Percentiles rank a stretch among this genome's conserved stretches.
Conservation (phyloP, 176 grass and related monocot species). For the Paspalum vaginatum region DNA sequence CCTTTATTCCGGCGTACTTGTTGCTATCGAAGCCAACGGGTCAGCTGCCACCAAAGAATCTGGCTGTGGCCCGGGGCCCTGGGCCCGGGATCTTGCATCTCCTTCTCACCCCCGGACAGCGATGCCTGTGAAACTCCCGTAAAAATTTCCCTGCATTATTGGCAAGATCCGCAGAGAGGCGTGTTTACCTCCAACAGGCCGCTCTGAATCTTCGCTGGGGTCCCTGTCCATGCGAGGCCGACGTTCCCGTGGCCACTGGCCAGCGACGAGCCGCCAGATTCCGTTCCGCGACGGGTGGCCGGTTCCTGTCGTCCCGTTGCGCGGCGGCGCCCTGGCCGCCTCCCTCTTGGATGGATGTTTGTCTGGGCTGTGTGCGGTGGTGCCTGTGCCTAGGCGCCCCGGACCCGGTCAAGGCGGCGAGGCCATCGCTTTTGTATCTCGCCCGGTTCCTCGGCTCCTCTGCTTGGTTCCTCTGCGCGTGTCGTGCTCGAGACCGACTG, state of each 20-base stretch:
- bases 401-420: not conserved
- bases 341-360: too few species aligned
- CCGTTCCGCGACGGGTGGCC: not conserved
- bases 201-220: slow-evolving; percentile 36
- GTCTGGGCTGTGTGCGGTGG: too few species aligned
- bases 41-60: slow-evolving; percentile 47
- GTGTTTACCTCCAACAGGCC: not conserved
- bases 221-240: not conserved
- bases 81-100: slow-evolving; percentile 63
- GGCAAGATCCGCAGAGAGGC: not conserved
- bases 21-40: slow-evolving; percentile 30
- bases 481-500: not conserved
- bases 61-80: slow-evolving; percentile 2
- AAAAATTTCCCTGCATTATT: slow-evolving; percentile 17
- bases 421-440: not conserved
- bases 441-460: not conserved
- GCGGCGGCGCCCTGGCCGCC: not conserved
- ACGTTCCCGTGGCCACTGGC: not conserved
- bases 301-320: slow-evolving; percentile 23
- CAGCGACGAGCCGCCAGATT: not conserved
- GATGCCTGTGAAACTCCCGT: slow-evolving; percentile 32
- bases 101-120: not conserved
- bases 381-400: not conserved
- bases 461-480: not conserved
- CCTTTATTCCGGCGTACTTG: slow-evolving; percentile 16